Conservation (phyloP, 139 green algal genomes). For the Haematococcus lacustris region DNA sequence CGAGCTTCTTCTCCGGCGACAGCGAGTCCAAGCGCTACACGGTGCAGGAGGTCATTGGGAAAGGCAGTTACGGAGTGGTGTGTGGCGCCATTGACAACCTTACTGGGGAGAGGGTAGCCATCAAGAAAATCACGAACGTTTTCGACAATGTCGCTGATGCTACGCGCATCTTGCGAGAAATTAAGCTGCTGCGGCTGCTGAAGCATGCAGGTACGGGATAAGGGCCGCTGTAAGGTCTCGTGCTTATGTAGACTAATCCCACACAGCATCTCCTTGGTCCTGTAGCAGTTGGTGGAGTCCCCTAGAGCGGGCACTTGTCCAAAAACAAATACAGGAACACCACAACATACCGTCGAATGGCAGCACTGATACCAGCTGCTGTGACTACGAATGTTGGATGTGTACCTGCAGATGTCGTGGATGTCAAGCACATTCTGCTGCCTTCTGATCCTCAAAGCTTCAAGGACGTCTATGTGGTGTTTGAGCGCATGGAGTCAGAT, state of each 20-base stretch:
- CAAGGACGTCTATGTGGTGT: conserved; percentile 95
- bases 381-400: no score
- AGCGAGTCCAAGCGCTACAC: conserved; percentile 4
- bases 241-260: no score
- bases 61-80: conserved; percentile 92
- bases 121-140: conserved; percentile 97
- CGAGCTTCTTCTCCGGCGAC: not conserved
- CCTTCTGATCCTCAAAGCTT: conserved; percentile 79
- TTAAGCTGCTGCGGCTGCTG: conserved; percentile 91
- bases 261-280: no score
- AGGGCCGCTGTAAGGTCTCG: no score
- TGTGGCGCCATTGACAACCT: conserved; percentile 77
- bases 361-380: no score
- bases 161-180: conserved; percentile 90
- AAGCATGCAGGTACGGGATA: conserved; percentile 84
- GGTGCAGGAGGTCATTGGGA: conserved; percentile 34
- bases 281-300: no score
- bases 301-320: no score
- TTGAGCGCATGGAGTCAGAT: conserved; percentile 40
- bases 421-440: conserved; percentile 99
- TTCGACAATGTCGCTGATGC: conserved; percentile 95
- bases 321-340: no score
- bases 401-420: conserved; percentile 55
- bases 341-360: no score
- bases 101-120: conserved; percentile 69